Evolutionary conservation across 345 rosid genomes (phyloP), one percentile per base, ranked within the genome.

Genomic region (Pugionium dolabratum): DNA sequence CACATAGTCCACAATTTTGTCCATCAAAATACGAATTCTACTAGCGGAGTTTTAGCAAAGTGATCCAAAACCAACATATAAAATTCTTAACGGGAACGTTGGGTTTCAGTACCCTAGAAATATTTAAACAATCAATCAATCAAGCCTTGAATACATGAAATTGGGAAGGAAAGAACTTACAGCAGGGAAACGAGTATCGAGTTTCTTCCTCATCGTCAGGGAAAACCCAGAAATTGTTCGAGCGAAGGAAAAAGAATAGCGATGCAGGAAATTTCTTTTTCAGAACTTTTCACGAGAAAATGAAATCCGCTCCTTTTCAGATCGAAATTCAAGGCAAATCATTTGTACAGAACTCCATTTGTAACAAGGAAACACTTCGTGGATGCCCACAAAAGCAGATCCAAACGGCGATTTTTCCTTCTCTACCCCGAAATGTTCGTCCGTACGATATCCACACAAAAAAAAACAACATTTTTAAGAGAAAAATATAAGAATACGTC

Each of bases 311-410:
- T 48, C 4, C 8, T 52, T 31, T 64, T 18, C 1, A 48, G 65
- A 68, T 28, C 48, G 55, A 62, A 31, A 53, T 18, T 35, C 4
- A 52, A 52, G 54, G 54, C 4, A 10, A 59, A 27, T 49, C 11
- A 67, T 51, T 3, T 51, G 2, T 36, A n/a, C 1, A 51, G 2
- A 35, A 45, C 1, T 28, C 11, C 34, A 31, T 31, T 32, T 32
- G 7, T 2, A 51, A 10, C 10, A 28, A 6, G 29, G 5, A 11
- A 39, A 7, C 2, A 58, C 58, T 45, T 44, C 29, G 69, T 71
- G 75, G 75, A 25, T 62, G 36, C 35, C 57, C 69, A 70, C 75
- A 45, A 70, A 54, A 45, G 57, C 63, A 70, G 63, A 70, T 70
- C 74, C 49, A 18, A 45, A 70, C 68, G 62, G 29, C 68, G 56